Conservation (phyloP, 768 basidiomycete species). For the Lentinus tigrinus region DNA sequence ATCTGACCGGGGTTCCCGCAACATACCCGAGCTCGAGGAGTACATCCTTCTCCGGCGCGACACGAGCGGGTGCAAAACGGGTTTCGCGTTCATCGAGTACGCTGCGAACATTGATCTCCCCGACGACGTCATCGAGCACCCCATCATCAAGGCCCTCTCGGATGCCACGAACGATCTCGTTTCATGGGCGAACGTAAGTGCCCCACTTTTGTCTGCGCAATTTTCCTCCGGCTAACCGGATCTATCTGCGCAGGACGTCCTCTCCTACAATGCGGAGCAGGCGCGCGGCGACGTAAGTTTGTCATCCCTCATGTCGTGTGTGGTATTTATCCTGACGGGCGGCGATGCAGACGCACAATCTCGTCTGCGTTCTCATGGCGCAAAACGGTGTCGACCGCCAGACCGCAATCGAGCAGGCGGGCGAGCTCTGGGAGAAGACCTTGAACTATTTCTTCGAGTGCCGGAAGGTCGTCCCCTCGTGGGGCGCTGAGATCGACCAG, state of each 20-base stretch:
- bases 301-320: not conserved
- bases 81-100: slow-evolving; percentile 56
- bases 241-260: slow-evolving; percentile 52
- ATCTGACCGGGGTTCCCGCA: slow-evolving; percentile 25
- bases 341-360: slow-evolving; percentile 51
- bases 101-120: slow-evolving; percentile 51
- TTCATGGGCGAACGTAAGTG: slow-evolving; percentile 40
- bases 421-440: slow-evolving; percentile 62
- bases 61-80: slow-evolving; percentile 51
- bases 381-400: slow-evolving; percentile 58
- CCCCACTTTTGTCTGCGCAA: not conserved
- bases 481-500: slow-evolving; percentile 61
- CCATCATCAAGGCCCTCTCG: slow-evolving; percentile 43
- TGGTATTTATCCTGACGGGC: not conserved
- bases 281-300: slow-evolving; percentile 46
- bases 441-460: slow-evolving; percentile 62
- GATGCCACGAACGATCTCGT: slow-evolving; percentile 49
- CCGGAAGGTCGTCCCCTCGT: slow-evolving; percentile 56
- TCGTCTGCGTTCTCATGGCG: slow-evolving; percentile 69
- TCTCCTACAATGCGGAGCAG: slow-evolving; percentile 77
- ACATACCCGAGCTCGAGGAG: slow-evolving; percentile 42
- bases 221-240: slow-evolving; percentile 6
- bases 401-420: slow-evolving; percentile 62
- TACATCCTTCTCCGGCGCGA: slow-evolving; percentile 54
- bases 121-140: slow-evolving; percentile 52